Base-by-base conservation (phyloP, 805 yeast species). In the Sungouiozyma intestinalis region DNA sequence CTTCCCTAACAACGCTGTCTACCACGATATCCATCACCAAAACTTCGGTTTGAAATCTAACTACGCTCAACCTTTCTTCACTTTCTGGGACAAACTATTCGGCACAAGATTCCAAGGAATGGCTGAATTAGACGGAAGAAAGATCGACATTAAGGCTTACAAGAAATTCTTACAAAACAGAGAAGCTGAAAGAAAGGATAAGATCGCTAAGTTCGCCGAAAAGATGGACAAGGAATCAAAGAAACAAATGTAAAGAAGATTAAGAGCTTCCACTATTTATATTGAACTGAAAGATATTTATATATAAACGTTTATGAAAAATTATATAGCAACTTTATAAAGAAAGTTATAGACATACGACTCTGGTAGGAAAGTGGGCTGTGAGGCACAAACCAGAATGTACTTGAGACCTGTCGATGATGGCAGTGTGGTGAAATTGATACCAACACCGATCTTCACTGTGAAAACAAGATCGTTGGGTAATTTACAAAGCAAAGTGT, bases 1-100 rank as follows among this genome's bases (percentile, higher is more conserved):
- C 17, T 92, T 92, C 74, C 97, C 97, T 48, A 92, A 92, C 67
- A 87, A 92, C 59, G 83, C 97, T 13, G 82, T 87, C 27, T 92
- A 87, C 63, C 98, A 92, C 58, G 98, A 92, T 64, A 88, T 92
- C 52, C 98, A 92, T 61, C 98, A 92, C 65, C 98, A 92, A 70
- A 78, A 77, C 54, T 92, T 90, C 71, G 98, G 98, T 33, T 79
- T 92, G 65, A 86, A 86, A 68, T 78, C 81, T 44, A 92, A 92
- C 67, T 92, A 80, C 57, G 81, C 94, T 13, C 98, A 92, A 69
- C 98, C 98, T 3, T 92, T 90, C 67, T 92, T 92, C 66, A 81
- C 86, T 1, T 78, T 86, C 57, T 92, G 98, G 98, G 98, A 92
- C 63, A 65, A 66, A 40, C 48, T 79, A 39, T 72, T 75, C 43